phyloP scores from a whole-genome alignment of 2,329 filamentous ascomycete species.

The Paracamarosporium sp. region DNA sequence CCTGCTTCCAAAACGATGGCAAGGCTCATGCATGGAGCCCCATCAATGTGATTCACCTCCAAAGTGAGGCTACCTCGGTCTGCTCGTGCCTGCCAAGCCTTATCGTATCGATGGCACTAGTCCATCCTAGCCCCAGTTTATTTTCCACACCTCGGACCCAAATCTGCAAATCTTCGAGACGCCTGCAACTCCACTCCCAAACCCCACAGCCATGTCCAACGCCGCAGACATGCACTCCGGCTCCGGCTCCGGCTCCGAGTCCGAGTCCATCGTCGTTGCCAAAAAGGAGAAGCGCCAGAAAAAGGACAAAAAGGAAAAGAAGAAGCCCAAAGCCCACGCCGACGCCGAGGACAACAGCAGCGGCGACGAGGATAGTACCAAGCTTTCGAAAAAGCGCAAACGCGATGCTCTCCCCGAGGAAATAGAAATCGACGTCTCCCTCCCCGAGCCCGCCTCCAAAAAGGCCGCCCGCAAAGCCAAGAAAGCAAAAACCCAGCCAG shows the following conservation, averaged over 20 bases:
- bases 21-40: background rate
- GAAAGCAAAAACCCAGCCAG: constrained; percentile 69
- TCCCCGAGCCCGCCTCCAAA: constrained; percentile 95
- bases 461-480: constrained; percentile 89
- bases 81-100: background rate
- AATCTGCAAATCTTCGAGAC: background rate
- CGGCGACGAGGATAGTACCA: constrained; percentile 22
- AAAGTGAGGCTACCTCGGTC: constrained; percentile 2
- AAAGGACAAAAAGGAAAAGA: constrained; percentile 36
- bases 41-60: background rate
- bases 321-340: constrained; percentile 31
- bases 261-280: constrained; percentile 10
- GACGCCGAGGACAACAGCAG: constrained; percentile 9
- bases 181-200: background rate
- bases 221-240: background rate
- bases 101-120: background rate
- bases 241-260: constrained; percentile 3
- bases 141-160: constrained; percentile 2
- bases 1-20: background rate
- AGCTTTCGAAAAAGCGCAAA: constrained; percentile 54
- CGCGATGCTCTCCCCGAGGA: constrained; percentile 66
- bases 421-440: constrained; percentile 85
- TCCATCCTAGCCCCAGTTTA: background rate
- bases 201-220: background rate
- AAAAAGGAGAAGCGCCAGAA: constrained; percentile 34